Evolutionary conservation across 257 asterid genomes (phyloP), one percentile per base, ranked within the genome.

Genomic region (Rhazya stricta): DNA sequence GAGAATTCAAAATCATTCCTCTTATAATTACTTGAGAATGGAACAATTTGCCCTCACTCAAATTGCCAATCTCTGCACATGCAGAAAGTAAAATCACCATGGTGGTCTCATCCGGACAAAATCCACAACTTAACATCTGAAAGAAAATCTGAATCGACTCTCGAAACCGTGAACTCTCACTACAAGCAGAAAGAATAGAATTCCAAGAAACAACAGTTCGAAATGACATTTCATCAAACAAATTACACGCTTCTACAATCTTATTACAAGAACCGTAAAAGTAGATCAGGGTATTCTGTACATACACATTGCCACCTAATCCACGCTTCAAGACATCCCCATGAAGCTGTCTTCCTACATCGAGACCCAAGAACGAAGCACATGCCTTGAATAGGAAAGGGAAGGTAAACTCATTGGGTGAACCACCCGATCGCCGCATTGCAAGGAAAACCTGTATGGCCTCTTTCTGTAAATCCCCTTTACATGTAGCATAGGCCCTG

Each of bases 151-250:
- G 81, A 78, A 88, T 18, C 29, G 86, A 73, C 6, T 86, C 85
- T 9, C 72, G 73, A 37, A 86, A 87, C 90, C 90, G 87, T 43
- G 77, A 83, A 61, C 84, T 84, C 67, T 83, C 90, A 13, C 80
- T 80, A 61, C 57, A 79, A 46, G 89, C 96, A 3, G 88, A 80
- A n/a, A 93, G 84, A 4, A 91, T 83, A 36, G 94, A 88, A 82
- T 93, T 91, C 97, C 98, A 91, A 1, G 96, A 85, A 46, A 89
- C 94, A 41, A 81, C 51, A 39, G 88, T 91, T 80, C 91, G 84
- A 0, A 37, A 29, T 1, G 84, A 37, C 97, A 93, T 93, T 88
- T 76, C 85, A 58, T 85, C 92, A 51, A 93, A 93, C 92, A 91
- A 79, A 29, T 72, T 83, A 67, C 78, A 79, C 1, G 95, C 83